Conservation (phyloP, 2,329 filamentous ascomycete species). For the Xylaria sp. region DNA sequence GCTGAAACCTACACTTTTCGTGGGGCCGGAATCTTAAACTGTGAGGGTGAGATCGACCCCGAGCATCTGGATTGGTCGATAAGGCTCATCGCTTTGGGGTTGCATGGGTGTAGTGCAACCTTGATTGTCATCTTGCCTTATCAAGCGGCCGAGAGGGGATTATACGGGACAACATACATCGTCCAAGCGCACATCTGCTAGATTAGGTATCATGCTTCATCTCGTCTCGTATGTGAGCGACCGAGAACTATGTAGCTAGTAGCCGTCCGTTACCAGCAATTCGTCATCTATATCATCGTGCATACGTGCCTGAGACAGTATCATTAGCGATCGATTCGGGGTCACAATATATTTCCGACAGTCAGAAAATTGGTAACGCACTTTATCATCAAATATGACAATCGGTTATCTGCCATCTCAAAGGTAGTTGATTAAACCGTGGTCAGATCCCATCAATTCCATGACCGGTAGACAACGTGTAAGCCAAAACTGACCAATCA, state of each 20-base stretch:
- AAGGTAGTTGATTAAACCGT: background rate
- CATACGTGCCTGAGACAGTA: background rate
- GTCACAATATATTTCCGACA: slow-evolving; percentile 6
- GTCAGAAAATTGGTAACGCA: background rate
- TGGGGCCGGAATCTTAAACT: slow-evolving; percentile 7
- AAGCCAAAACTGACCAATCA: slow-evolving; percentile 28
- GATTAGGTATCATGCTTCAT: background rate
- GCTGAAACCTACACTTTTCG: slow-evolving; percentile 28
- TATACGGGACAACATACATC: background rate
- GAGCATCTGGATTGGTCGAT: slow-evolving; percentile 28
- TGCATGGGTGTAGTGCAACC: slow-evolving; percentile 28
- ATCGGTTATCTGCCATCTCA: background rate
- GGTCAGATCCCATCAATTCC: slow-evolving; percentile 14
- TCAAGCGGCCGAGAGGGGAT: slow-evolving; percentile 1
- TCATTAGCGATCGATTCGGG: background rate
- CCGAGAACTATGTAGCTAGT: background rate
- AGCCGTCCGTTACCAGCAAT: background rate
- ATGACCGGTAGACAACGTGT: slow-evolving; percentile 22
- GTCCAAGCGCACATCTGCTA: background rate
- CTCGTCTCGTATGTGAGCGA: background rate
- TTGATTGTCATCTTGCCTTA: slow-evolving; percentile 20
- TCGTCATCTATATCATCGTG: background rate
- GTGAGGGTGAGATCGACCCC: background rate
- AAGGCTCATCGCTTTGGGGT: slow-evolving; percentile 21
- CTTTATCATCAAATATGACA: background rate